A percentile compares a stretch with the other conserved stretches of the same genome.
Conservation (phyloP, 345 rosid genomes). For the Psidium guajava region DNA sequence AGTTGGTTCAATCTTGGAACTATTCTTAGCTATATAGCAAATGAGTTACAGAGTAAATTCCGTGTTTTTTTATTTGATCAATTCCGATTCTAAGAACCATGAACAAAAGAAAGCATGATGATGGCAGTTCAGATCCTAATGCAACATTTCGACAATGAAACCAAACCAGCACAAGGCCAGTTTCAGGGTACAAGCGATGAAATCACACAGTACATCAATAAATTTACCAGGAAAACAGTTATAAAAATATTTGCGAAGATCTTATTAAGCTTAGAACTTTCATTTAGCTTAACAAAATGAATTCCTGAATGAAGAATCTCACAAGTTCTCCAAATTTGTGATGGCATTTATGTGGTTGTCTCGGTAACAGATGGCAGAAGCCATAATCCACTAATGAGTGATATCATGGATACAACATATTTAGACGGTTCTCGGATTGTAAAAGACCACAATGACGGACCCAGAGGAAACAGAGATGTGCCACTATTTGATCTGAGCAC, state of each 20-base stretch:
- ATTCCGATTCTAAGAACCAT: neutral
- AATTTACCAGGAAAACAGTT: neutral
- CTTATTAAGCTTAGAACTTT: neutral
- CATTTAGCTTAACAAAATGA: neutral
- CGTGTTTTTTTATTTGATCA: neutral
- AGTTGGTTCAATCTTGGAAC: neutral
- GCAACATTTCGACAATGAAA: neutral
- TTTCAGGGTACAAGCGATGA: neutral
- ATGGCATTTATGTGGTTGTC: neutral
- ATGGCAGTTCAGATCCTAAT: neutral
- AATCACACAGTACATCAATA: neutral
- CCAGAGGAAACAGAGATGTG: neutral
- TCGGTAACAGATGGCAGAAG: neutral
- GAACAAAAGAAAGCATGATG: neutral
- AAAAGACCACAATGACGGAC: neutral
- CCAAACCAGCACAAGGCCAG: neutral
- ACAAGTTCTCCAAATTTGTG: neutral
- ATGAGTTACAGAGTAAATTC: neutral
- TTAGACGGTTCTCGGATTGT: neutral
- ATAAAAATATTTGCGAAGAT: neutral
- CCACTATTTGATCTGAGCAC: slow-evolving; percentile 13
- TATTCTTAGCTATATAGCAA: neutral
- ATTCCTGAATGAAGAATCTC: neutral
- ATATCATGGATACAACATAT: neutral
- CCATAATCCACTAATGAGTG: neutral